Evolutionary conservation across 495 filamentous ascomycete genomes (phyloP), one percentile per base, ranked within the genome.

Genomic region (Glutinoglossum americanum): DNA sequence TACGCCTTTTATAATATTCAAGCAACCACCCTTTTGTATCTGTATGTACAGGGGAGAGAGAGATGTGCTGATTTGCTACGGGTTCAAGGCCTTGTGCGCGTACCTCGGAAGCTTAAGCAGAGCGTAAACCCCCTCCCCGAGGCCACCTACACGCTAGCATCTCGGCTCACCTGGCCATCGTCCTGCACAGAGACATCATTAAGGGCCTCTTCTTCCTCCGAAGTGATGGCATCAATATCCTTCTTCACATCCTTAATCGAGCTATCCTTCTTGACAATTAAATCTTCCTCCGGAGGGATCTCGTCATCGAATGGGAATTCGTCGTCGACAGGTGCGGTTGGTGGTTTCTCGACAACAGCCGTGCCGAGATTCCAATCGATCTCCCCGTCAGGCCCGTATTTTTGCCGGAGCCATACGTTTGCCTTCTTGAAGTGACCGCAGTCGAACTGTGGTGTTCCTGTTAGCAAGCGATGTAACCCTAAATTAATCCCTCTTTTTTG

Each of bases 321-420:
- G 9, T 60, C 57, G 0, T 64, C 54, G 4, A 32, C 58, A 21
- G 61, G 61, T 6, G 57, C 61, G 59, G 63, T 61, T 55, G 62
- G 60, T 58, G 57, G 5, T 15, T 4, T 35, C 32, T 35, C 5
- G 32, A 11, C 11, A 5, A 35, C 32, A 4, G 32, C 32, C 11
- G 4, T n/a, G n/a, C n/a, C n/a, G n/a, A 98, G 67, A 68, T 80
- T 78, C 92, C 92, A 98, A 67, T 96, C 81, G 64, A 98, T 89
- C 62, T 76, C 74, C n/a, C 76, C 80, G 5, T 80, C 82, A 33
- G 74, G 73, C 1, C 93, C 92, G 69, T 97, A 94, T 55, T 81
- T 70, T 60, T 72, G 62, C 56, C 73, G 73, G 33, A 98, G 72
- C 90, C 92, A 98, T 63, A 88, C 84, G 65, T 98, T 97, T 57